phyloP scores from a whole-genome alignment of 176 grass and related monocot species.

The Pontederia paniculata region DNA sequence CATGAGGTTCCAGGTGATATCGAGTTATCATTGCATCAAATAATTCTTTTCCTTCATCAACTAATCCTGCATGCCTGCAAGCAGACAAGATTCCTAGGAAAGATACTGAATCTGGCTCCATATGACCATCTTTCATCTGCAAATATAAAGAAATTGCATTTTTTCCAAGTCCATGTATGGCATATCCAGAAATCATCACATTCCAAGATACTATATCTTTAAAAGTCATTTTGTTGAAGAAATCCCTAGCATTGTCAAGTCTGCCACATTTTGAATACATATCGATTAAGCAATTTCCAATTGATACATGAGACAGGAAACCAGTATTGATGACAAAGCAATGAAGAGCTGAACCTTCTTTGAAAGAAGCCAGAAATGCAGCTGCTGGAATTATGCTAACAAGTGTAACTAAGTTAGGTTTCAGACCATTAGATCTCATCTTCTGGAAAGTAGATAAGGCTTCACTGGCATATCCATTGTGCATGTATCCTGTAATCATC shows the following conservation, averaged over 20 bases:
- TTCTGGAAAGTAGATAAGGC: conserved; percentile 26
- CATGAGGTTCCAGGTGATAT: conserved; percentile 30
- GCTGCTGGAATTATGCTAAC: conserved; percentile 31
- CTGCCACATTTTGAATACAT: conserved; percentile 46
- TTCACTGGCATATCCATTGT: conserved; percentile 27
- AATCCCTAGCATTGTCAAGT: conserved; percentile 24
- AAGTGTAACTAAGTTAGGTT: conserved; percentile 32
- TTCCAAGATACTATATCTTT: conserved; percentile 37
- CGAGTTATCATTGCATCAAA: conserved; percentile 46
- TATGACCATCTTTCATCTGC: conserved; percentile 31
- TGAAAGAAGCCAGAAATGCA: conserved; percentile 23
- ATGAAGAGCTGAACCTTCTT: conserved; percentile 26
- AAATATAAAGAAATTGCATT: conserved; percentile 58
- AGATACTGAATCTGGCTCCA: conserved; percentile 53
- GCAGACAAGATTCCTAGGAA: conserved; percentile 67
- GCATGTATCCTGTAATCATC: conserved; percentile 33
- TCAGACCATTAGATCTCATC: conserved; percentile 30
- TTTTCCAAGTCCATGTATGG: conserved; percentile 56
- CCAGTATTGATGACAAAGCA: conserved; percentile 26
- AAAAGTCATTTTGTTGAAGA: conserved; percentile 28
- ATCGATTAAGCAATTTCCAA: conserved; percentile 35
- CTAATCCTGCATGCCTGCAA: conserved; percentile 65
- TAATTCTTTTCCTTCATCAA: conserved; percentile 43
- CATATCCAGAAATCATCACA: conserved; percentile 35
- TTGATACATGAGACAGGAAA: conserved; percentile 19